Evolutionary conservation across 2,329 filamentous ascomycete species (phyloP).

Genomic region (Fonsecaea pedrosoi): DNA sequence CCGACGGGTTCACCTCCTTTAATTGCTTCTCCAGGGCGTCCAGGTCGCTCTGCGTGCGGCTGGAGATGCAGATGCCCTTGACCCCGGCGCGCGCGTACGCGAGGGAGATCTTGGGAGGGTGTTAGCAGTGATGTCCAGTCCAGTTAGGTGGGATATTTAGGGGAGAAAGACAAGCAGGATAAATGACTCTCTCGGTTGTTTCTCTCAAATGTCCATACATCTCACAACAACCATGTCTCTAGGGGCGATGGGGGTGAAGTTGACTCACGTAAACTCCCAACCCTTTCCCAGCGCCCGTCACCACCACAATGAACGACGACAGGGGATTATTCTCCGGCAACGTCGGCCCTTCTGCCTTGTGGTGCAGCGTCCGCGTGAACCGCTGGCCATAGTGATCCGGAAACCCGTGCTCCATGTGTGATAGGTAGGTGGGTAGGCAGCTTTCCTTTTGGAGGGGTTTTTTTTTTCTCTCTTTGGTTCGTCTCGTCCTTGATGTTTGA

Average conservation of each 20-base stretch:
- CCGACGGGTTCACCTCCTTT: slow-evolving; percentile 39
- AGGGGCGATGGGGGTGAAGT: not conserved
- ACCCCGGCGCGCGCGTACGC: slow-evolving; percentile 45
- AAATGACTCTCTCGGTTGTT: not conserved
- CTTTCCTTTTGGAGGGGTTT: too few species aligned
- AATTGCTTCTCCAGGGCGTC: slow-evolving; percentile 38
- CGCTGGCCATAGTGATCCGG: slow-evolving; percentile 20
- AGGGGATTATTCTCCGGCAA: slow-evolving; percentile 33
- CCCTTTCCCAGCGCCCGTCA: slow-evolving; percentile 48
- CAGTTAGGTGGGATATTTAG: not conserved
- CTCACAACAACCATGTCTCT: not conserved
- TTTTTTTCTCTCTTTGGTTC: too few species aligned
- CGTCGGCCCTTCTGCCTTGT: slow-evolving; percentile 31
- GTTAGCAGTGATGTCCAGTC: not conserved
- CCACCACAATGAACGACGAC: slow-evolving; percentile 42
- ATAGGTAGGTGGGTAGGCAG: too few species aligned
- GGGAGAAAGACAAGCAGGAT: not conserved
- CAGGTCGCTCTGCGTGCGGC: slow-evolving; percentile 40
- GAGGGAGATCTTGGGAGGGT: slow-evolving; percentile 41
- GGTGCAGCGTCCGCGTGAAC: slow-evolving; percentile 29
- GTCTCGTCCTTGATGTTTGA: too few species aligned
- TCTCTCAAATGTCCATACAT: not conserved
- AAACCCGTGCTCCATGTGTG: not conserved
- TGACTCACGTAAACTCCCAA: slow-evolving; percentile 42
- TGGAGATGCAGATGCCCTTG: slow-evolving; percentile 48